Base-by-base conservation (phyloP, 1,284 basidiomycete species). In the Ganoderma multipileum region DNA sequence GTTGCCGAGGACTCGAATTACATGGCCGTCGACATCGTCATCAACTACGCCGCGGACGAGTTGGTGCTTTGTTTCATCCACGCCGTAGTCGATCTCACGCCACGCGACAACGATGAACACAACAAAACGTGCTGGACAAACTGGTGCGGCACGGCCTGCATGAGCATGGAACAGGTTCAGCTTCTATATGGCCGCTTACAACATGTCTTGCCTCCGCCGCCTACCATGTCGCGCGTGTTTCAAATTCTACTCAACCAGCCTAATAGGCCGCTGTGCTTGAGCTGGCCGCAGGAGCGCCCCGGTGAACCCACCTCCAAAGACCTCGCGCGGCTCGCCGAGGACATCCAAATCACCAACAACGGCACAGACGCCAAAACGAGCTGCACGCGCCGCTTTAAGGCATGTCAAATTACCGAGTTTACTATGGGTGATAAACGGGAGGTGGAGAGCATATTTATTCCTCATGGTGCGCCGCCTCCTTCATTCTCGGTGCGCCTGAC, bases 51-150 rank as follows among this genome's bases (percentile, higher is more conserved):
- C 63, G 95, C 94, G 30, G 92, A 97, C 66, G 94, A 93, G 47
- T 86, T 99, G 75, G 91, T 97, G 52, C 86, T 99, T 18, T 97
- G 95, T 77, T 99, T 99, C 85, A 93, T 98, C 73, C 97, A 99
- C 77, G 95, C 96, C 38, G 91, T 93, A 67, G 88, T 88, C 65
- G 91, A 94, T 82, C 86, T 92, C 63, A 83, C 83, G n/a, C 88
- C 91, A n/a, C 81, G 82, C 65, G 96, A 98, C 85, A 96, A 96
- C 76, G 93, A 97, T 79, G 89, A 91, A 76, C 79, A 82, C 61
- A 79, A 87, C 76, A 93, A 93, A 80, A 92, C 92, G 1, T 83
- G 86, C 44, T 98, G 97, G 97, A 89, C 95, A 12, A 98, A 98
- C 79, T 98, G 94, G 92, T 99, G 97, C 79, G 96, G 96, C 65